A percentile compares a stretch with the other conserved stretches of the same genome.
Evolutionary conservation across 2,329 filamentous ascomycete species (phyloP).

Genomic region (Alternaria brassicicola): DNA sequence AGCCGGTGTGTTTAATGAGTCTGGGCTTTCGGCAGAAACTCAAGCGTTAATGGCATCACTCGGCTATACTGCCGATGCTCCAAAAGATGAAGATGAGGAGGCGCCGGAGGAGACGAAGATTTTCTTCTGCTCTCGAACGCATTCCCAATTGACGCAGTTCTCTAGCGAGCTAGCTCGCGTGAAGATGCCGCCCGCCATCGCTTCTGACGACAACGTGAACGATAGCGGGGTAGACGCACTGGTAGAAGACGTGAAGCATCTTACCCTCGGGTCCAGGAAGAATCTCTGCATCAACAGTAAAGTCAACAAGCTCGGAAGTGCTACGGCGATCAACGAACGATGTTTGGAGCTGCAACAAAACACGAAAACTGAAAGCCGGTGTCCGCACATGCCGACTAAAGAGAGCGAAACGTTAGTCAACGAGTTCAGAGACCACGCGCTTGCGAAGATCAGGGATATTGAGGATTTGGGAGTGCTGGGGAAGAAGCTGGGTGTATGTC

Average conservation of each 20-base stretch:
- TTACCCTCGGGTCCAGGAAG: constrained; percentile 85
- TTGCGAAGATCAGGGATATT: constrained; percentile 89
- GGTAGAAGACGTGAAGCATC: constrained; percentile 73
- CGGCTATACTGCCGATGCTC: constrained; percentile 40
- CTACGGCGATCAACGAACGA: constrained; percentile 88
- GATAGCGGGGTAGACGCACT: constrained; percentile 34
- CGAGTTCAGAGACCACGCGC: constrained; percentile 81
- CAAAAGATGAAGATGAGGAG: constrained; percentile 56
- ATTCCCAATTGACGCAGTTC: constrained; percentile 90
- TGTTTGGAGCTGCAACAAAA: constrained; percentile 88
- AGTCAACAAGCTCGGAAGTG: constrained; percentile 71
- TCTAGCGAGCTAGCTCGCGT: constrained; percentile 81
- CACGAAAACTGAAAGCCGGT: constrained; percentile 68
- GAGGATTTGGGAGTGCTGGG: constrained; percentile 85
- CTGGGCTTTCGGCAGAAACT: constrained; percentile 74
- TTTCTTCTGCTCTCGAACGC: constrained; percentile 90
- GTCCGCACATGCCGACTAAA: constrained; percentile 77
- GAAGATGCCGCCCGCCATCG: constrained; percentile 73
- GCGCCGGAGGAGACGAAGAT: constrained; percentile 76
- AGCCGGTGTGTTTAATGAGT: constrained; percentile 33
- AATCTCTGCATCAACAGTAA: constrained; percentile 87
- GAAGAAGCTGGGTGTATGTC: constrained; percentile 79
- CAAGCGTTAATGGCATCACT: constrained; percentile 72
- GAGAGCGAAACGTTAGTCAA: constrained; percentile 74
- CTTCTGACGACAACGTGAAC: constrained; percentile 25